Conservation (phyloP, 2,329 filamentous ascomycete species). For the Ophiocordyceps unilateralis region DNA sequence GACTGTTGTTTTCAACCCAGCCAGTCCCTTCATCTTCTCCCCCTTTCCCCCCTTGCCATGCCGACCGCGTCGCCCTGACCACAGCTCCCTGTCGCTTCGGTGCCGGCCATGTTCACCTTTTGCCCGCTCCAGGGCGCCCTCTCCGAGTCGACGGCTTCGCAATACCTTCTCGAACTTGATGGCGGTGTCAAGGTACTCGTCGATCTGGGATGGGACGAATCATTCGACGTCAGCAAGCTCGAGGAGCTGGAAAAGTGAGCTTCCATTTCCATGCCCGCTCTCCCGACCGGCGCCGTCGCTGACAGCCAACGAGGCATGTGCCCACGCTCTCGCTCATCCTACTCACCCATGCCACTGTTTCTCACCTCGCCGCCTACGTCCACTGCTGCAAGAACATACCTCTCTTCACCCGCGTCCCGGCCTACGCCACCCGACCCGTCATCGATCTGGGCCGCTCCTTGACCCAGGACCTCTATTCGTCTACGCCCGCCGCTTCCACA, state of each 20-base stretch:
- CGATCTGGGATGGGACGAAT: constrained; percentile 91
- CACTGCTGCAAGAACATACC: constrained; percentile 97
- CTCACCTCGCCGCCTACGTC: constrained; percentile 83
- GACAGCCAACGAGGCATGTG: constrained; percentile 51
- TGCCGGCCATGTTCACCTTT: constrained; percentile 72
- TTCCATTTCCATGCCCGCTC: too few species aligned
- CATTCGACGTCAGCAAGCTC: constrained; percentile 67
- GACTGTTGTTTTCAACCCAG: too few species aligned
- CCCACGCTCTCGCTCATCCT: constrained; percentile 87
- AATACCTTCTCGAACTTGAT: constrained; percentile 93
- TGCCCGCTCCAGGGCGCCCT: constrained; percentile 83
- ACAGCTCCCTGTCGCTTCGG: too few species aligned
- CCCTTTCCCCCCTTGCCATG: too few species aligned
- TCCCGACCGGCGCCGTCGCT: too few species aligned
- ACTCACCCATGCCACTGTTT: constrained; percentile 80
- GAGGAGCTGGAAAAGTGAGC: constrained; percentile 79
- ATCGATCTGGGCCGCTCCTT: constrained; percentile 84
- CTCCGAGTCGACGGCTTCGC: constrained; percentile 69
- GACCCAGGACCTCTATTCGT: constrained; percentile 81
- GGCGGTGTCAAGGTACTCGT: constrained; percentile 90
- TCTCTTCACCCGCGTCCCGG: constrained; percentile 75
- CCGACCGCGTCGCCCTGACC: too few species aligned
- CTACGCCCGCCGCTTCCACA: constrained; percentile 72
- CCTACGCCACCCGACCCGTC: constrained; percentile 87
- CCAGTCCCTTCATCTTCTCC: too few species aligned